Percentiles rank a stretch among this genome's conserved stretches.
phyloP scores from a whole-genome alignment of 306 rosid genomes.

The Rosa multiflora region DNA sequence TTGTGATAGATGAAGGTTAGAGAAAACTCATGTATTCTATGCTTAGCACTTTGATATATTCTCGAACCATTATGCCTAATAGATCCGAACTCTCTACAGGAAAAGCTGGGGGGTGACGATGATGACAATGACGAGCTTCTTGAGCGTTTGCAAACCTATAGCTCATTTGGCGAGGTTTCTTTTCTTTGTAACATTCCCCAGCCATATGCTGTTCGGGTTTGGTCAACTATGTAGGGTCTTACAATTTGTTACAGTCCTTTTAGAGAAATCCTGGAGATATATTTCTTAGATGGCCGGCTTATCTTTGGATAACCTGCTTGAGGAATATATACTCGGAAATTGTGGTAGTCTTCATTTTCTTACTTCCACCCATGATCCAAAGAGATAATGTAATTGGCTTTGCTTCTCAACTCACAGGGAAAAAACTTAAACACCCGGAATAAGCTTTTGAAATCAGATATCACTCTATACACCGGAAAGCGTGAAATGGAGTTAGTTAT shows the following conservation, averaged over 20 bases:
- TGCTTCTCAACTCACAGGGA: conserved; percentile 40
- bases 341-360: neutral
- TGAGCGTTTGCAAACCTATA: conserved; percentile 27
- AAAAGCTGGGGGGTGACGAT: conserved; percentile 39
- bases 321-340: conserved; percentile 35
- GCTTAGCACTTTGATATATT: too few species aligned
- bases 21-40: too few species aligned
- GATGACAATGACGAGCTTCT: conserved; percentile 33
- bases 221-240: conserved; percentile 52
- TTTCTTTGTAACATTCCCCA: conserved; percentile 61
- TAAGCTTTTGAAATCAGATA: conserved; percentile 59
- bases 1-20: too few species aligned
- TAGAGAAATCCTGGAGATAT: conserved; percentile 44
- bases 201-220: conserved; percentile 40
- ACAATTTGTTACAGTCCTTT: conserved; percentile 58
- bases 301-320: conserved; percentile 60
- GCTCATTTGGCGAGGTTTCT: conserved; percentile 61
- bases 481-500: conserved; percentile 52
- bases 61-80: too few species aligned
- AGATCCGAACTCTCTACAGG: too few species aligned
- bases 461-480: conserved; percentile 42
- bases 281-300: conserved; percentile 52
- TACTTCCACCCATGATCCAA: neutral
- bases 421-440: conserved; percentile 38
- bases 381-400: neutral